Conservation (phyloP, 345 rosid species). For the Moricandia moricandioides region DNA sequence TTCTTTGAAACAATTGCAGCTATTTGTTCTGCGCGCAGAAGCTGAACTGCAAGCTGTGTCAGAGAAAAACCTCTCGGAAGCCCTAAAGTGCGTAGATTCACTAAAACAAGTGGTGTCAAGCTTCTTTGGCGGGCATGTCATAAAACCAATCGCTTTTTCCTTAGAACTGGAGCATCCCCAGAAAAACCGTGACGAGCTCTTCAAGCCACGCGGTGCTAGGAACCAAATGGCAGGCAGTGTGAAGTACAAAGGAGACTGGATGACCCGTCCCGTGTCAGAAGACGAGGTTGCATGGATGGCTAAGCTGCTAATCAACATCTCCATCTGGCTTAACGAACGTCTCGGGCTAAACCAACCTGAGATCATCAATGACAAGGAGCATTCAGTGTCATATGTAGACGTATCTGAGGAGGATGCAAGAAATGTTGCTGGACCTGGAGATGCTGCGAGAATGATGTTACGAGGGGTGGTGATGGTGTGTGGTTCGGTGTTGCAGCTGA, state of each 20-base stretch:
- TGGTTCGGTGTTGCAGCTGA: conserved; percentile 37
- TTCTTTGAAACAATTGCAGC: conserved; percentile 47
- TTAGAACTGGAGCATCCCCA: conserved; percentile 44
- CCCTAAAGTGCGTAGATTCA: conserved; percentile 52
- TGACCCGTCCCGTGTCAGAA: conserved; percentile 78
- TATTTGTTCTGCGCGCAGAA: conserved; percentile 82
- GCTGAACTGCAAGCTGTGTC: conserved; percentile 72
- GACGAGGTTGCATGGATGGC: conserved; percentile 87
- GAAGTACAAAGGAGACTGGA: conserved; percentile 82
- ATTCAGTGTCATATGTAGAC: conserved; percentile 50
- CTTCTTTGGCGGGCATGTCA: conserved; percentile 55
- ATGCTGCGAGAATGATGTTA: conserved; percentile 43
- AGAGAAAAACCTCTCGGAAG: conserved; percentile 41
- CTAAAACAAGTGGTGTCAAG: conserved; percentile 52
- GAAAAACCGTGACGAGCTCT: conserved; percentile 56
- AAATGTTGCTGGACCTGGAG: conserved; percentile 42
- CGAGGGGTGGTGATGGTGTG: conserved; percentile 46
- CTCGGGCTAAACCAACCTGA: conserved; percentile 56
- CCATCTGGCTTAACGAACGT: conserved; percentile 62
- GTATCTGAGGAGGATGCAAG: conserved; percentile 40
- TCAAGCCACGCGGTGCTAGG: conserved; percentile 73
- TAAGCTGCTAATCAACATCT: conserved; percentile 58
- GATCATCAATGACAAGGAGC: conserved; percentile 10
- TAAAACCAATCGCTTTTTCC: conserved; percentile 50
- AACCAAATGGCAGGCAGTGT: conserved; percentile 38